Base-by-base conservation (phyloP, 805 yeast species). In the Kluyveromyces dobzhanskii region DNA sequence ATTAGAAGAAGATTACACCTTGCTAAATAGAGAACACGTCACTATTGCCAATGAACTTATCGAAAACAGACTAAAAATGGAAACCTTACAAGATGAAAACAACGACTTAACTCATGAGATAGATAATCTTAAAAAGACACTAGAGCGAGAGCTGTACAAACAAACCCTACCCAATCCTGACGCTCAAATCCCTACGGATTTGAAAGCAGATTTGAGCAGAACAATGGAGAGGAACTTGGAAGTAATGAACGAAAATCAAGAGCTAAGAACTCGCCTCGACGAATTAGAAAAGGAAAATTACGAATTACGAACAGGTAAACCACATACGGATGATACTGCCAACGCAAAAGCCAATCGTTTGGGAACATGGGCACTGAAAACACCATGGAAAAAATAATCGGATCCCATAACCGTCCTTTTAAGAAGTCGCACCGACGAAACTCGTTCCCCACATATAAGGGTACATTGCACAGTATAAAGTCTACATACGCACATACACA, bases 11-110 rank as follows among this genome's bases (percentile, higher is more conserved):
- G 73, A 80, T 17, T 78, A 79, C 52, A 75, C 80, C 3, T 65
- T 75, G 2, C 64, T 90, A 43, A 86, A 85, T 54, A 69, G 75
- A 44, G 96, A 88, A 53, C 97, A 92, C 59, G 75, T 87, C 21
- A 82, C 76, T 39, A 75, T 87, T 28, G 94, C 95, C 3, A 90
- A 88, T 61, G 85, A 79, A 47, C 76, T 92, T 78, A 86, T 90
- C 25, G 76, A 76, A 46, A 80, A 84, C 29, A 79, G 92, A 52
- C 74, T 88, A 30, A 73, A 69, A 39, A 67, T 83, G 18, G 95
- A 94, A 2, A 80, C 81, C 25, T 58, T 90, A 18, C 67, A 72
- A 36, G 90, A 85, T 49, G 94, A 85, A 43, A 84, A 85, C 44
- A 70, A 65, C 18, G 84, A 78, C 32, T 62, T 87, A 36, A 56